Evolutionary conservation across 768 basidiomycete species (phyloP), one percentile per base, ranked within the genome.

Genomic region (Candolleomyces efflorescens): DNA sequence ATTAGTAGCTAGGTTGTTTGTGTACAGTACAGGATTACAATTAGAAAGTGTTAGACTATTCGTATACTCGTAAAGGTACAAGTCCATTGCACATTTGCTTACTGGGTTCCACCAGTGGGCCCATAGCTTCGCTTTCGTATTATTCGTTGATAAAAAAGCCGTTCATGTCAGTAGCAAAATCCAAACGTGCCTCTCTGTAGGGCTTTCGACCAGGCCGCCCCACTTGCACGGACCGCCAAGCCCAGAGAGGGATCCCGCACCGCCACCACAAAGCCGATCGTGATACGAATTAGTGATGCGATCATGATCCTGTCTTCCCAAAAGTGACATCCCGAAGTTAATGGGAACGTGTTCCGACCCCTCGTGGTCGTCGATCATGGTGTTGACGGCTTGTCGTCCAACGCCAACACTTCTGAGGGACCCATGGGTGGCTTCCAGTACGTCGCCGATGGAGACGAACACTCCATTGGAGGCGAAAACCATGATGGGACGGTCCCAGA

Each of bases 161-260:
- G 7, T 32, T 32, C 32, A 32, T 32, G 32, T 11, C 32, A 32
- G 32, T 7, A 38, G 32, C 20, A 55, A 22, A 32, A 55, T 55
- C 54, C 54, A 55, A 44, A 46, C 54, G 18, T 32, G 41, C 17
- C 26, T 27, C 41, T 55, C 54, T 9, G 20, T 46, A 5, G 41
- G 43, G 23, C 54, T 55, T 26, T 55, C 24, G n/a, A 47, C 46
- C 5, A 55, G 27, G 23, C 54, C 54, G 45, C 44, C 44, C 54
- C 54, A 55, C 46, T n/a, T 47, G 5, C 23, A 24, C 15, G 32
- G 26, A 18, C 51, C 26, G 5, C 32, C 6, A 11, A 13, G 32
- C 7, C 10, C 13, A 15, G 12, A 11, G 51, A 1, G 20, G 24
- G 20, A 17, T 9, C 22, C 7, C 13, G 22, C 51, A 53, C 37